Percentiles rank a stretch among this genome's conserved stretches.
Evolutionary conservation across 2,329 filamentous ascomycete genomes (phyloP).

Genomic region (Fusarium anguioides): DNA sequence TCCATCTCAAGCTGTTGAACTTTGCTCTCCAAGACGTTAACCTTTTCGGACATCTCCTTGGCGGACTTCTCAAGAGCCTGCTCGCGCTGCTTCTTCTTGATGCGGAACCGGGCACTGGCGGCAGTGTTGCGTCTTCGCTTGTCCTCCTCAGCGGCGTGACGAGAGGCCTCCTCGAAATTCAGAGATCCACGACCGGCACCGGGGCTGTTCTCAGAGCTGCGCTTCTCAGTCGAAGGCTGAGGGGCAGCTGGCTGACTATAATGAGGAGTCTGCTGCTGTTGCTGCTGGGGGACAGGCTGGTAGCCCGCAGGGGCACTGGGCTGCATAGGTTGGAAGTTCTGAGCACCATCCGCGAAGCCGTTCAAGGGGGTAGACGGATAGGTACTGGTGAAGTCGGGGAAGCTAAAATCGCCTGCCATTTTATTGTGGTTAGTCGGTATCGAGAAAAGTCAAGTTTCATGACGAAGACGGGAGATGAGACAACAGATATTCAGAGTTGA

Average conservation of each 20-base stretch:
- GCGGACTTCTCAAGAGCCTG: conserved; percentile 84
- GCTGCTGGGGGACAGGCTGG: conserved; percentile 52
- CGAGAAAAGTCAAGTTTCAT: conserved; percentile 38
- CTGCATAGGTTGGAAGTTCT: conserved; percentile 64
- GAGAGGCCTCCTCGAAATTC: conserved; percentile 76
- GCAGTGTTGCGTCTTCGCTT: conserved; percentile 91
- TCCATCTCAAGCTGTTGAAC: conserved; percentile 84
- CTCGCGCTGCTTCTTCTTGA: conserved; percentile 97
- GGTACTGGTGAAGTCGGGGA: conserved; percentile 64
- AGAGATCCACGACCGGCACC: conserved; percentile 56
- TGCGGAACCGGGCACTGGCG: conserved; percentile 86
- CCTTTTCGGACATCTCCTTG: conserved; percentile 86
- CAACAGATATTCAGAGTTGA: conserved; percentile 34
- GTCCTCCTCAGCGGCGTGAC: conserved; percentile 84
- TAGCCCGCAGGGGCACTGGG: conserved; percentile 62
- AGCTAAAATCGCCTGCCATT: conserved; percentile 69
- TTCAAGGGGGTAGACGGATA: conserved; percentile 64
- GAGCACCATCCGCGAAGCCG: conserved; percentile 50
- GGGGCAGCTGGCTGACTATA: conserved; percentile 47
- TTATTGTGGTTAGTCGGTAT: conserved; percentile 47
- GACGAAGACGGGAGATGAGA: conserved; percentile 27
- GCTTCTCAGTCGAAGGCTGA: conserved; percentile 56
- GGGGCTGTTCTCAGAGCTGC: conserved; percentile 57
- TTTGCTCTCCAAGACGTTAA: conserved; percentile 75
- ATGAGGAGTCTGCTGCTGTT: conserved; percentile 39